phyloP scores from a whole-genome alignment of 805 yeast genomes.

The Ogataea ganodermae region DNA sequence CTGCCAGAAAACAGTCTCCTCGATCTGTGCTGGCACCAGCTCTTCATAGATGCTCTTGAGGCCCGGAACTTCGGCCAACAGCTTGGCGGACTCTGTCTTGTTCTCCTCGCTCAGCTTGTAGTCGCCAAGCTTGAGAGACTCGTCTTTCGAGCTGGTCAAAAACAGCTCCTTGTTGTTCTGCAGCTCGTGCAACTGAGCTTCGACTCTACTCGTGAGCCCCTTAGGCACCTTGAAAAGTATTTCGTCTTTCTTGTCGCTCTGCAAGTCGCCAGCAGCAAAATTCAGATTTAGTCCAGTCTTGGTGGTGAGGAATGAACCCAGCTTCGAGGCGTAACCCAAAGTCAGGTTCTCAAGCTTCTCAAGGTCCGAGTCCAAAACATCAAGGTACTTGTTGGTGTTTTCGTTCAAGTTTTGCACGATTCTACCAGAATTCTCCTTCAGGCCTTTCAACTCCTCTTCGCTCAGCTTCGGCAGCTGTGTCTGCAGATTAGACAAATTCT shows the following conservation, averaged over 20 bases:
- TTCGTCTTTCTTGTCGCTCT: constrained; percentile 39
- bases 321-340: constrained; percentile 54
- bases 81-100: constrained; percentile 43
- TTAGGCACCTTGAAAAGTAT: constrained; percentile 48
- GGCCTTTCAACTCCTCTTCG: constrained; percentile 28
- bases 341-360: constrained; percentile 75
- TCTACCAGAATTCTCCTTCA: constrained; percentile 28
- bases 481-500: constrained; percentile 18
- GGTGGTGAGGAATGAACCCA: constrained; percentile 53
- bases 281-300: constrained; percentile 21
- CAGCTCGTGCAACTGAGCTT: constrained; percentile 59
- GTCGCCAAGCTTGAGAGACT: constrained; percentile 29
- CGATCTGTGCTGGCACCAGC: constrained; percentile 62
- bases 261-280: constrained; percentile 15
- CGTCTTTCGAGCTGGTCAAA: constrained; percentile 36
- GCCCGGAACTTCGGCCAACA: constrained; percentile 51
- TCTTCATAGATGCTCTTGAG: constrained; percentile 56
- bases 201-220: constrained; percentile 54
- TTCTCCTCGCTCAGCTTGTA: constrained; percentile 49
- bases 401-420: constrained; percentile 32
- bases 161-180: constrained; percentile 52
- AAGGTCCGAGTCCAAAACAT: constrained; percentile 70
- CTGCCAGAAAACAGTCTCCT: constrained; percentile 72
- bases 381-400: constrained; percentile 64
- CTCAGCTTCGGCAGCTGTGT: constrained; percentile 20